Base-by-base conservation (phyloP, 2,329 filamentous ascomycete species). In the Shiraia sp. region DNA sequence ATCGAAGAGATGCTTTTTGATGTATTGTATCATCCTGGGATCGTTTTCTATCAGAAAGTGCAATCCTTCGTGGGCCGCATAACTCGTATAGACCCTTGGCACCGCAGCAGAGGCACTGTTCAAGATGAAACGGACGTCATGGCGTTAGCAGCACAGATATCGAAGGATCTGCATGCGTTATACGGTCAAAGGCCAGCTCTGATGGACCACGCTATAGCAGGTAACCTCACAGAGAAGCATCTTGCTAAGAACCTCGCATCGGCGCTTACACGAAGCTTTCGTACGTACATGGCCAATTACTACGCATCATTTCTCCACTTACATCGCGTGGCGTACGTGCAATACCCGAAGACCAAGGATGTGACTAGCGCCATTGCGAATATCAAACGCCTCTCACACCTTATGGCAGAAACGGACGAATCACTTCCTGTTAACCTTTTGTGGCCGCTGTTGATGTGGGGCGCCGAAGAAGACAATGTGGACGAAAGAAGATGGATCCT, bases 81-180 rank as follows among this genome's bases (percentile, higher is more conserved):
- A 33, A 77, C 78, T 6, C 73, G 75, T 40, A 80, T 81, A 38
- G 78, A 81, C 40, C 78, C 73, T 1, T 81, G 77, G 76, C 78
- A 81, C 55, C 73, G 79, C 9, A 73, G 72, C 16, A 72, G 79
- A 6, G 78, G 78, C 4, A 81, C 78, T 0, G 79, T 81, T 8
- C 73, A 79, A 35, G 79, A 81, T 52, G 78, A 81, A 62, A 80
- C 75, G 2, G 78, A 82, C 41, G 78, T 81, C 1, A 81, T 81
- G 77, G 73, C 73, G 23, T 71, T 78, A 32, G 79, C 74, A 1
- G 71, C 76, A 2, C 65, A 71, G 36, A 82, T 82, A 34, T 68
- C 73, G 2, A 66, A 69, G 10, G 78, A 82, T 52, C 63, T 81
- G 6, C 70, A 74, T n/a, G 64, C 68, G 2, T 59, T 82, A 1